phyloP scores from a whole-genome alignment of 371 early-diverging fungal genomes.

The Saksenaea oblongispora region DNA sequence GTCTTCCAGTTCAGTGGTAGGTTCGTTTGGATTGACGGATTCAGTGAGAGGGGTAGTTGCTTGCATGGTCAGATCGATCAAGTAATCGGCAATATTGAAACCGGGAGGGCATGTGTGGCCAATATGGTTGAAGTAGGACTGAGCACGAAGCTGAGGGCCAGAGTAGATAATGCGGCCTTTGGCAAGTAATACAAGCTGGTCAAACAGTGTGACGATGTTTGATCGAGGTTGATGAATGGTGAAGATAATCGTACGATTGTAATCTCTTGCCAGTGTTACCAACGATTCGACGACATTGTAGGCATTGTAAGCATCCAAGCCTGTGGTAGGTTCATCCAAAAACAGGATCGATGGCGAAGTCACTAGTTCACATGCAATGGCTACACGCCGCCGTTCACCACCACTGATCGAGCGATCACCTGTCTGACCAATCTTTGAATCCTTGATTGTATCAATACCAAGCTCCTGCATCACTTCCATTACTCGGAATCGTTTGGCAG shows the following conservation, averaged over 20 bases:
- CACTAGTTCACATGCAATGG: slow-evolving; percentile 88
- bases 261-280: slow-evolving; percentile 75
- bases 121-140: slow-evolving; percentile 62
- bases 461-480: slow-evolving; percentile 78
- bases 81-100: slow-evolving; percentile 92
- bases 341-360: slow-evolving; percentile 89
- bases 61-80: slow-evolving; percentile 80
- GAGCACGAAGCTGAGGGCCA: slow-evolving; percentile 59
- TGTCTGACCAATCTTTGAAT: slow-evolving; percentile 81
- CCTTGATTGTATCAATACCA: slow-evolving; percentile 76
- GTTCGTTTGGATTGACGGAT: slow-evolving; percentile 3
- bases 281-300: slow-evolving; percentile 87
- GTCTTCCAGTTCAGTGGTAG: neutral
- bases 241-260: slow-evolving; percentile 88
- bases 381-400: slow-evolving; percentile 85
- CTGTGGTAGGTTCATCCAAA: slow-evolving; percentile 94
- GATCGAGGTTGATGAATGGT: slow-evolving; percentile 97
- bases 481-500: slow-evolving; percentile 61
- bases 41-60: slow-evolving; percentile 24
- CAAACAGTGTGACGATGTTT: slow-evolving; percentile 90
- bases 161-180: slow-evolving; percentile 85
- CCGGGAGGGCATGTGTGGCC: slow-evolving; percentile 87
- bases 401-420: slow-evolving; percentile 79
- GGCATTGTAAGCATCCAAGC: slow-evolving; percentile 92
- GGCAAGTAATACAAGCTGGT: slow-evolving; percentile 83